These are phyloP conservation scores for Pseudozyma sp. DNA, from an alignment of 1,284 basidiomycete species.

Conservation along the genomic window DNA sequence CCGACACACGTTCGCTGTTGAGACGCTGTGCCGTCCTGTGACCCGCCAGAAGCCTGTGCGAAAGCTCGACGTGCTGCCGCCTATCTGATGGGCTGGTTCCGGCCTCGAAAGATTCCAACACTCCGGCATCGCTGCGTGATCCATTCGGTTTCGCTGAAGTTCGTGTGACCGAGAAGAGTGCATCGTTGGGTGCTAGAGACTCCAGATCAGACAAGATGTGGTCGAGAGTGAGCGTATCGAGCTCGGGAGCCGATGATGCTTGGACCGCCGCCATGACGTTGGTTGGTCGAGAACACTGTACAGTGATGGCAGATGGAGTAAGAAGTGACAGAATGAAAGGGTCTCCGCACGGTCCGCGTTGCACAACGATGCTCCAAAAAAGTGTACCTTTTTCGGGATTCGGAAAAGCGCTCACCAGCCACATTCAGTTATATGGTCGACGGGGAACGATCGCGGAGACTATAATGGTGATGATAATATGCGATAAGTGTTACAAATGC, in stretches of 20 bases:
- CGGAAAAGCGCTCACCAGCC: slow-evolving; percentile 1
- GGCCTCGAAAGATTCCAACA: slow-evolving; percentile 10
- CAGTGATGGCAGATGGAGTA: background rate
- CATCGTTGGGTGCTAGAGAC: background rate
- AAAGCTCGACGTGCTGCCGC: slow-evolving; percentile 23
- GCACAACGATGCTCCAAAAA: background rate
- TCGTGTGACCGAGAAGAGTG: slow-evolving; percentile 8
- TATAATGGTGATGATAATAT: background rate
- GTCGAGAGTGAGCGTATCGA: slow-evolving; percentile 27
- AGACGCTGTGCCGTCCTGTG: slow-evolving; percentile 23
- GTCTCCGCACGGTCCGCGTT: background rate
- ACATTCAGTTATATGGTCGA: background rate
- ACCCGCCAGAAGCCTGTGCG: slow-evolving; percentile 15
- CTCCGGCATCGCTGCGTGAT: background rate
- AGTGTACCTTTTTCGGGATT: slow-evolving; percentile 2
- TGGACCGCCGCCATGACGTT: slow-evolving; percentile 8
- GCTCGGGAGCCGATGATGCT: background rate
- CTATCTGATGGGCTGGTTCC: background rate
- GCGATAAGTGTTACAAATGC: slow-evolving; percentile 2
- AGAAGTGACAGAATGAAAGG: background rate
- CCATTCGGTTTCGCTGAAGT: slow-evolving; percentile 3
- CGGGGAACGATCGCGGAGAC: background rate
- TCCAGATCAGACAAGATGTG: slow-evolving; percentile 32
- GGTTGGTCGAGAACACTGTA: background rate
- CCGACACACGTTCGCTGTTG: slow-evolving; percentile 28